Evolutionary conservation across 1,284 basidiomycete species (phyloP).

Genomic region (Boletus smithii): DNA sequence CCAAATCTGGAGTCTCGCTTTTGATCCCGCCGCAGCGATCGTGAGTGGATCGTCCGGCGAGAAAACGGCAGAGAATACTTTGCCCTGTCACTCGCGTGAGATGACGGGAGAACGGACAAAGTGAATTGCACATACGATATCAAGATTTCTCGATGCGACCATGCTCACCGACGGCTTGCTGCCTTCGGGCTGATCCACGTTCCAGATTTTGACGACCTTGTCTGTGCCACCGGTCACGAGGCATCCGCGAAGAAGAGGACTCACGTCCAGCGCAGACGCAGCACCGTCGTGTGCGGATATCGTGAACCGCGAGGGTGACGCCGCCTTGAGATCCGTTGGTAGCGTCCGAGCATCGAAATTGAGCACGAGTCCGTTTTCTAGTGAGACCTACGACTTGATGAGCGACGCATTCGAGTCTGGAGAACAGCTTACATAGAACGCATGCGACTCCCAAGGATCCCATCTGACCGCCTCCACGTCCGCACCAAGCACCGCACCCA

Average conservation of each 20-base stretch:
- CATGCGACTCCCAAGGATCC: constrained; percentile 90
- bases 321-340: constrained; percentile 56
- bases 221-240: constrained; percentile 93
- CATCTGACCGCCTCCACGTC: constrained; percentile 94
- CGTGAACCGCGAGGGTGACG: constrained; percentile 79
- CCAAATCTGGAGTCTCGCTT: constrained; percentile 93
- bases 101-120: neutral
- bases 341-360: constrained; percentile 89
- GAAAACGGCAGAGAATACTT: constrained; percentile 89
- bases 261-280: constrained; percentile 88
- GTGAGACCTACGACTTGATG: constrained; percentile 62
- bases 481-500: constrained; percentile 76
- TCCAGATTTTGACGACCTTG: constrained; percentile 95
- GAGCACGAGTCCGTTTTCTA: constrained; percentile 90
- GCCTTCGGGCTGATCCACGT: constrained; percentile 67
- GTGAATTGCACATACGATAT: constrained; percentile 63
- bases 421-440: constrained; percentile 74
- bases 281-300: constrained; percentile 95
- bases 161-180: constrained; percentile 81
- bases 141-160: constrained; percentile 88
- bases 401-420: neutral
- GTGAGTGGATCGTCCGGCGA: constrained; percentile 95
- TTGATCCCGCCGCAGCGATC: constrained; percentile 90
- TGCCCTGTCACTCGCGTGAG: constrained; percentile 59
- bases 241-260: constrained; percentile 87